Conservation (phyloP, 1,284 basidiomycete genomes). For the Sporisorium iseilematis-ciliati region DNA sequence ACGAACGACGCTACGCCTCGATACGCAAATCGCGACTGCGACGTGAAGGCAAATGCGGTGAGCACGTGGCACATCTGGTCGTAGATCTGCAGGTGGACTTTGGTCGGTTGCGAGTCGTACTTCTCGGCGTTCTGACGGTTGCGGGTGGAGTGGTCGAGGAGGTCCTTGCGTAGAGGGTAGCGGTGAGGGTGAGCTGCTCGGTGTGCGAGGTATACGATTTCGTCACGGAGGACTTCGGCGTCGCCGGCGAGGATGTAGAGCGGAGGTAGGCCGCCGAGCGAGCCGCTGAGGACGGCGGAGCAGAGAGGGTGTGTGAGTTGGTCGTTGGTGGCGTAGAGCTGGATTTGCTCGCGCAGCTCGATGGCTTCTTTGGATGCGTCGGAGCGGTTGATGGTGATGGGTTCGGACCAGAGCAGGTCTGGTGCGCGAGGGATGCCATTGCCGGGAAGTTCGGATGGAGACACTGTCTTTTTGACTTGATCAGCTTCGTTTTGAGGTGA, state of each 20-base stretch:
- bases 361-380: slow-evolving; percentile 34
- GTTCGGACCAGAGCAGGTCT: slow-evolving; percentile 52
- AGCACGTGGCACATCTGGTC: slow-evolving; percentile 73
- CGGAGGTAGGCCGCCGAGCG: slow-evolving; percentile 91
- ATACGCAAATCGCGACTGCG: slow-evolving; percentile 70
- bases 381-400: slow-evolving; percentile 40
- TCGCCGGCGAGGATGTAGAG: slow-evolving; percentile 85
- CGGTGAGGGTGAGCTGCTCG: slow-evolving; percentile 86
- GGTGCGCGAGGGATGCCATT: slow-evolving; percentile 43
- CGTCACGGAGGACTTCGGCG: slow-evolving; percentile 88
- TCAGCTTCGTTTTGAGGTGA: neutral
- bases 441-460: neutral
- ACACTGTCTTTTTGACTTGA: neutral
- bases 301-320: slow-evolving; percentile 86
- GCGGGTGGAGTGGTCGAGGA: slow-evolving; percentile 72
- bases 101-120: slow-evolving; percentile 76
- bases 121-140: slow-evolving; percentile 67
- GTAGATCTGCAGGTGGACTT: slow-evolving; percentile 84
- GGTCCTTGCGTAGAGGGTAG: slow-evolving; percentile 78
- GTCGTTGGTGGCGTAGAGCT: slow-evolving; percentile 88
- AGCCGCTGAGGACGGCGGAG: slow-evolving; percentile 79
- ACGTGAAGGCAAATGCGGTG: slow-evolving; percentile 71
- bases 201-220: slow-evolving; percentile 87
- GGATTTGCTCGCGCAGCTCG: slow-evolving; percentile 76
- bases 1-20: slow-evolving; percentile 69